Evolutionary conservation across 306 rosid genomes (phyloP), one percentile per base, ranked within the genome.

Genomic region (Rubus idaeus): DNA sequence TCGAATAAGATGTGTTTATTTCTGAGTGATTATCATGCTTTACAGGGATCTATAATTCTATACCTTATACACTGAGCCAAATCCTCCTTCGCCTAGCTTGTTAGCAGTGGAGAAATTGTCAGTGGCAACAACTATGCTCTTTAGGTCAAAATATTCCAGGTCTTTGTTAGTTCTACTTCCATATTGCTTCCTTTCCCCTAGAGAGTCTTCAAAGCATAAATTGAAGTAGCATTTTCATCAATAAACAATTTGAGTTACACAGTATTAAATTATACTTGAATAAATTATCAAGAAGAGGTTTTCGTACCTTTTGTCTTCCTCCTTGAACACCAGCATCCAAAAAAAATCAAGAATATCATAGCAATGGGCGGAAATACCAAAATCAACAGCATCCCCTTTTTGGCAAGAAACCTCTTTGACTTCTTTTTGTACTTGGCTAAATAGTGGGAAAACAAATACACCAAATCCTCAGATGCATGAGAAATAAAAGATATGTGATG

Each of bases 301-400:
- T 21, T 3, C 70, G 37, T 78, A 70, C 83, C 21, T 50, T 23
- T 78, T 46, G 40, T 75, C 46, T 55, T 30, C 39, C 67, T 49
- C 11, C 6, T 70, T 7, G 16, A 3, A 40, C 75, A 8, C 40
- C 79, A 56, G 66, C 37, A 13, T 7, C 62, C 7, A 17, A 26
- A 64, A 26, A 9, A 3, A 47, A 56, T 14, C 5, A 63, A 45
- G 21, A 65, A 74, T 26, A 49, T 4, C 42, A 23, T 6, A 30
- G 46, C 21, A 47, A 35, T 51, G 4, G 68, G 51, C n/a, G 61
- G 61, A 26, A n/a, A 45, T 26, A 18, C 50, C 35, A 50, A 10
- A 26, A 63, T 30, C 12, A 41, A 21, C 9, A 6, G 17, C 42
- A 9, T 61, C 45, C 26, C 56, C 37, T 37, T 47, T 49, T 20